A percentile compares a stretch with the other conserved stretches of the same genome.
Conservation (phyloP, 2,329 filamentous ascomycete genomes). For the Cordyceps sp. region DNA sequence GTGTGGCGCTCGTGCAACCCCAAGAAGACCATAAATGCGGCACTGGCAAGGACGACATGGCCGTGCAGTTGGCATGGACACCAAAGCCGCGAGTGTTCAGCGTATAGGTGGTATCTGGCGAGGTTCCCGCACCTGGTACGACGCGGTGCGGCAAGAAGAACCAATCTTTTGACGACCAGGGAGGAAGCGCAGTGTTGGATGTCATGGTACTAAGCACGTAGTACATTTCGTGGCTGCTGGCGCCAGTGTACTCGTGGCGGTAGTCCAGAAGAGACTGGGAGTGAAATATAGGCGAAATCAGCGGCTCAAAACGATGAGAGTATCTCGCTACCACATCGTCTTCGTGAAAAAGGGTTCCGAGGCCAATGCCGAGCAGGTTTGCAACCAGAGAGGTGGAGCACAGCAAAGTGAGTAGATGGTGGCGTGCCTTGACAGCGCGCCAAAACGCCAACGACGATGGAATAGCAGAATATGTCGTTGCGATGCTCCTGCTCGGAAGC, state of each 20-base stretch:
- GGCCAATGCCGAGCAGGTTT: constrained; percentile 34
- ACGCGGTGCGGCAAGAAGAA: constrained; percentile 29
- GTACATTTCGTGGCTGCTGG: neutral
- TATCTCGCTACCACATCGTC: neutral
- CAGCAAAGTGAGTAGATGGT: constrained; percentile 27
- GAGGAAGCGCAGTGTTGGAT: constrained; percentile 22
- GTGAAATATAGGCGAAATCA: constrained; percentile 6
- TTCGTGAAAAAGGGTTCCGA: constrained; percentile 34
- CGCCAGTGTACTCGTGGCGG: constrained; percentile 7
- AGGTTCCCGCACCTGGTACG: neutral
- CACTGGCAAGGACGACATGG: neutral
- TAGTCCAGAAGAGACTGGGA: constrained; percentile 13
- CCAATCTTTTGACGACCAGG: constrained; percentile 28
- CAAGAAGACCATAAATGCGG: neutral
- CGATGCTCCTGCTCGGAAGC: constrained; percentile 17
- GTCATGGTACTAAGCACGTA: constrained; percentile 23
- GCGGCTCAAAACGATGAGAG: constrained; percentile 4
- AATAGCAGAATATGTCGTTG: constrained; percentile 32
- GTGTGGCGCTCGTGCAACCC: neutral
- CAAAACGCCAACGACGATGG: constrained; percentile 35
- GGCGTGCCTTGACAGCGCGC: constrained; percentile 24
- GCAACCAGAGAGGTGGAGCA: constrained; percentile 30
- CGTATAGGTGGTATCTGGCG: constrained; percentile 4
- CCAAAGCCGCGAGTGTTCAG: constrained; percentile 14
- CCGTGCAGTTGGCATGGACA: constrained; percentile 6